Percentiles rank a stretch among this genome's conserved stretches.
These are phyloP conservation scores for Martiniozyma asiatica DNA, from an alignment of 1,139 yeast species.

Conservation along the genomic window DNA sequence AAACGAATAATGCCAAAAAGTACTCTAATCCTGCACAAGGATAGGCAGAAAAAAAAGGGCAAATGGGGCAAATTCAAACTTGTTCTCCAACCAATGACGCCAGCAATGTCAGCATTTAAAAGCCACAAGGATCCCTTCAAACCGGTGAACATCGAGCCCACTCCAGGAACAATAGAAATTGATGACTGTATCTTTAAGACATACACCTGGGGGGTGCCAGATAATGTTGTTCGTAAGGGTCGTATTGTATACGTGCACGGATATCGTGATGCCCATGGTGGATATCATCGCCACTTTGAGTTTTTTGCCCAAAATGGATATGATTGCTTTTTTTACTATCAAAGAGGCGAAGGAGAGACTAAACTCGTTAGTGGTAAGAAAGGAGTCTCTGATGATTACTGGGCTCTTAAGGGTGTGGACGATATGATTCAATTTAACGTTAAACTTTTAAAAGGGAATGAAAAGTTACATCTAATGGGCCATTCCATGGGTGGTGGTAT, in stretches of 20 bases:
- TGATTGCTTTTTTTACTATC: constrained; percentile 71
- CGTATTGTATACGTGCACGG: constrained; percentile 67
- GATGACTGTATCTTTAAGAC: constrained; percentile 15
- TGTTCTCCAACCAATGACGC: too few species aligned
- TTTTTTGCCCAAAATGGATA: constrained; percentile 48
- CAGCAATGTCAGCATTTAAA: too few species aligned
- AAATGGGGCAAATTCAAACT: too few species aligned
- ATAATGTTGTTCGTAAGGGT: constrained; percentile 29
- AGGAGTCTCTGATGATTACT: constrained; percentile 58
- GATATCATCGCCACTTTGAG: constrained; percentile 52
- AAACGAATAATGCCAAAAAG: too few species aligned
- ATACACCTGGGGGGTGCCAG: constrained; percentile 12
- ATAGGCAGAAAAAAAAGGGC: too few species aligned
- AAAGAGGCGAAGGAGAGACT: constrained; percentile 81
- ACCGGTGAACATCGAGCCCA: too few species aligned
- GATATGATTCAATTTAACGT: constrained; percentile 35
- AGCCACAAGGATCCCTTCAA: too few species aligned
- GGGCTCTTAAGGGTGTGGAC: constrained; percentile 60
- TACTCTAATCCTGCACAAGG: too few species aligned
- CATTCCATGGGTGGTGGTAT: constrained; percentile 98
- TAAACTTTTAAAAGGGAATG: constrained; percentile 19
- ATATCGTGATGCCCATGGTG: constrained; percentile 51
- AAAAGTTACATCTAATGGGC: constrained; percentile 48
- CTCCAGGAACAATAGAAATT: constrained; percentile 6
- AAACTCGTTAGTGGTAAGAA: constrained; percentile 38